Conservation (phyloP, 257 asterid genomes). For the Cinchona pubescens region DNA sequence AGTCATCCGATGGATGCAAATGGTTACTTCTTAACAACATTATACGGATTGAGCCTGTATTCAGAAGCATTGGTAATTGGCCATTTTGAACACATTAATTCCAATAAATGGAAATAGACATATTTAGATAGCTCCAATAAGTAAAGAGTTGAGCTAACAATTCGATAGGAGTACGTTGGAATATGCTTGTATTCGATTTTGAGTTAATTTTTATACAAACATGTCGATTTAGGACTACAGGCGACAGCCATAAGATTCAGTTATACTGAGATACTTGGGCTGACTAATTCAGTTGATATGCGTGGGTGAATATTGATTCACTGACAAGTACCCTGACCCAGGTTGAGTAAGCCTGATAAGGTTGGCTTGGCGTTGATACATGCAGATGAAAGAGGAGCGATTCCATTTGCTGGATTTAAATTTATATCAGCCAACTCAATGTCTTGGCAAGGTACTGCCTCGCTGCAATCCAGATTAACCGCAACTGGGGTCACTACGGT, state of each 20-base stretch:
- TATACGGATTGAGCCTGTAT: too few relatives aligned
- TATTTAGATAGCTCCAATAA: too few relatives aligned
- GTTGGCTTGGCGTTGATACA: slow-evolving; percentile 37
- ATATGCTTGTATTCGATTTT: background rate
- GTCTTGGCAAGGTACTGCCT: slow-evolving; percentile 46
- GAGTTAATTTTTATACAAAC: background rate
- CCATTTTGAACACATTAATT: too few relatives aligned
- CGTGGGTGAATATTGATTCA: background rate
- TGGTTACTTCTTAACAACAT: slow-evolving; percentile 52
- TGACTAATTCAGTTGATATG: too few relatives aligned
- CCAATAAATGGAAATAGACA: too few relatives aligned
- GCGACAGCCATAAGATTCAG: background rate
- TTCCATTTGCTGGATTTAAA: slow-evolving; percentile 25
- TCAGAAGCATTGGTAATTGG: too few relatives aligned
- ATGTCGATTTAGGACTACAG: background rate
- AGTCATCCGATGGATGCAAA: slow-evolving; percentile 43
- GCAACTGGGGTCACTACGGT: slow-evolving; percentile 38
- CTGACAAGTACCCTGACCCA: slow-evolving; percentile 25
- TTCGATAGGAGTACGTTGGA: too few relatives aligned
- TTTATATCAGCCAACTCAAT: slow-evolving; percentile 50
- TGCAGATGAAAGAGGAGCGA: background rate
- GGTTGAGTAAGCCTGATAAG: slow-evolving; percentile 9
- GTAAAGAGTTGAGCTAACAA: too few relatives aligned
- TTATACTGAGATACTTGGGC: background rate
- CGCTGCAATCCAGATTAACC: slow-evolving; percentile 52